Percentiles rank a stretch among this genome's conserved stretches.
Conservation (phyloP, 1,284 basidiomycete species). For the Ceratobasidium papillatum region DNA sequence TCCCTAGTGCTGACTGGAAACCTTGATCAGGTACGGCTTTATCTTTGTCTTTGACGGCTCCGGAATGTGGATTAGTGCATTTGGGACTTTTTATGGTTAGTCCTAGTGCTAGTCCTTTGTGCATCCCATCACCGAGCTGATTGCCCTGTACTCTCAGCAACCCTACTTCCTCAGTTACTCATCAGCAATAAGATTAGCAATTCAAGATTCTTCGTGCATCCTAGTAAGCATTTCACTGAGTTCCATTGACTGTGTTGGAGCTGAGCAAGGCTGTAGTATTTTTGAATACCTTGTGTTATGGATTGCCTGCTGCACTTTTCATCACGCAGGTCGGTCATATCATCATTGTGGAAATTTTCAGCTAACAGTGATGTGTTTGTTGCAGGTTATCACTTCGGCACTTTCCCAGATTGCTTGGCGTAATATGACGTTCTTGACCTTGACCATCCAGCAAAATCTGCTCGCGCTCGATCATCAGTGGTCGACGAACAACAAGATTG, state of each 20-base stretch:
- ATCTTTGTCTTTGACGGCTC: conserved; percentile 38
- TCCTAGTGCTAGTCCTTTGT: neutral
- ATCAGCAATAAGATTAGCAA: conserved; percentile 22
- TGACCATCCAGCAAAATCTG: neutral
- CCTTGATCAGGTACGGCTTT: conserved; percentile 24
- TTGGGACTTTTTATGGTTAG: conserved; percentile 38
- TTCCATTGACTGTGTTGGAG: neutral
- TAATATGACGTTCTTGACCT: conserved; percentile 2
- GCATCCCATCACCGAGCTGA: neutral
- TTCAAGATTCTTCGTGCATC: conserved; percentile 22
- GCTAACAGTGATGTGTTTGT: neutral
- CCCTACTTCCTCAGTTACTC: conserved; percentile 35
- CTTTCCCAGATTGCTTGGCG: conserved; percentile 28
- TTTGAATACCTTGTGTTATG: conserved; percentile 36
- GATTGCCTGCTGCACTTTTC: conserved; percentile 21
- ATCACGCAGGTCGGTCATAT: conserved; percentile 9
- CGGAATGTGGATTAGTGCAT: conserved; percentile 39
- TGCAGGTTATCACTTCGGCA: conserved; percentile 17
- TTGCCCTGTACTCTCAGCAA: conserved; percentile 10
- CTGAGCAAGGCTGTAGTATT: neutral
- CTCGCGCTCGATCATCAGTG: conserved; percentile 16
- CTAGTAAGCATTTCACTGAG: neutral
- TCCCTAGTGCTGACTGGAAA: neutral
- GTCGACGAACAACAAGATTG: conserved; percentile 5
- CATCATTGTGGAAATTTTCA: neutral